Evolutionary conservation across 352 stramenopile species (phyloP).

Genomic region (Globisporangium echinulatum): DNA sequence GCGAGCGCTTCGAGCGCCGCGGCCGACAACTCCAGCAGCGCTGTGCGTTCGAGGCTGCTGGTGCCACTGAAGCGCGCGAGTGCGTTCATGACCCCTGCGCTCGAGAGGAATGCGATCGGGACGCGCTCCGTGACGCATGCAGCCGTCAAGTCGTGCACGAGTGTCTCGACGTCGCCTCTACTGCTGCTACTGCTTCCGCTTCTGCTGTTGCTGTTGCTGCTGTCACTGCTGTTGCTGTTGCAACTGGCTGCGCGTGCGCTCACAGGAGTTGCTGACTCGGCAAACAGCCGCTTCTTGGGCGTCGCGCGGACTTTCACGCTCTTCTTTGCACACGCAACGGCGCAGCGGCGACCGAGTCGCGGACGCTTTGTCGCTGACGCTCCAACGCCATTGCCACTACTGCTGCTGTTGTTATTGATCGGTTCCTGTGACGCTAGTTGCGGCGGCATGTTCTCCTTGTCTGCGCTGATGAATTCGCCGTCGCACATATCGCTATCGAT

Average conservation of each 20-base stretch:
- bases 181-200: too few species aligned
- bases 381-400: background rate
- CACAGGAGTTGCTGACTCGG: background rate
- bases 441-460: conserved; percentile 12
- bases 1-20: background rate
- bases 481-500: too few species aligned
- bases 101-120: conserved; percentile 11
- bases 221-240: too few species aligned
- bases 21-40: background rate
- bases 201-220: too few species aligned
- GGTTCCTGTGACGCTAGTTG: too few species aligned
- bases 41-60: background rate
- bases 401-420: background rate
- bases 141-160: conserved; percentile 2
- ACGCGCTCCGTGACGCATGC: conserved; percentile 13
- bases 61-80: background rate
- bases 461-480: background rate
- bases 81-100: background rate
- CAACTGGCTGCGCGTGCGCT: too few species aligned
- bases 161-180: background rate
- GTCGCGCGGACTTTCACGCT: too few species aligned
- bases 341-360: background rate
- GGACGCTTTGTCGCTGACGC: background rate
- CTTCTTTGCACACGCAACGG: too few species aligned
- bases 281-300: conserved; percentile 10